phyloP scores from a whole-genome alignment of 345 rosid species.

The Mallotus nudiflorus region DNA sequence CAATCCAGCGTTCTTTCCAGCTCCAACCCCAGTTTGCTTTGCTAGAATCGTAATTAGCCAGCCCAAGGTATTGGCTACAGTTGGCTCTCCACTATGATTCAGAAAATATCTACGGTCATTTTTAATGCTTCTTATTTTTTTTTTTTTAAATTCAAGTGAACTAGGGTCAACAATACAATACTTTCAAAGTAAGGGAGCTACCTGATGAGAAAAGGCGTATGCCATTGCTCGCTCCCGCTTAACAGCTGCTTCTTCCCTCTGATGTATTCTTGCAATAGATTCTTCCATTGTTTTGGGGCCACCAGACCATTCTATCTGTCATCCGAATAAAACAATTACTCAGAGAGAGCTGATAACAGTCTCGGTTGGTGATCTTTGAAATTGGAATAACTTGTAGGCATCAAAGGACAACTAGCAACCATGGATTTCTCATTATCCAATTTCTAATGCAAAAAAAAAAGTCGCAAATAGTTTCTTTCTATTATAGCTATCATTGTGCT shows the following conservation, averaged over 20 bases:
- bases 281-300: conserved; percentile 77
- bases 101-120: conserved; percentile 11
- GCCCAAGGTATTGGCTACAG: conserved; percentile 47
- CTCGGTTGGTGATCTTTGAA: background rate
- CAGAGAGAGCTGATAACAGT: background rate
- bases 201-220: conserved; percentile 97
- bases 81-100: conserved; percentile 77
- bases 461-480: background rate
- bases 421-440: background rate
- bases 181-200: conserved; percentile 17
- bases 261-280: conserved; percentile 66
- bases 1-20: conserved; percentile 95
- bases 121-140: too few species aligned
- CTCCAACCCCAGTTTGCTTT: conserved; percentile 97
- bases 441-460: background rate
- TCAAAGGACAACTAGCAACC: too few species aligned
- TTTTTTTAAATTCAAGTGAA: background rate
- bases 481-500: background rate
- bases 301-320: conserved; percentile 92
- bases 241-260: conserved; percentile 83
- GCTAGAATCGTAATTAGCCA: conserved; percentile 53
- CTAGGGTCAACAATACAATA: conserved; percentile 9
- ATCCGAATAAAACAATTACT: conserved; percentile 17
- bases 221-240: conserved; percentile 95
- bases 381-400: background rate